Evolutionary conservation across 148 eudicot genomes (phyloP).

Genomic region (Oxyria digyna): DNA sequence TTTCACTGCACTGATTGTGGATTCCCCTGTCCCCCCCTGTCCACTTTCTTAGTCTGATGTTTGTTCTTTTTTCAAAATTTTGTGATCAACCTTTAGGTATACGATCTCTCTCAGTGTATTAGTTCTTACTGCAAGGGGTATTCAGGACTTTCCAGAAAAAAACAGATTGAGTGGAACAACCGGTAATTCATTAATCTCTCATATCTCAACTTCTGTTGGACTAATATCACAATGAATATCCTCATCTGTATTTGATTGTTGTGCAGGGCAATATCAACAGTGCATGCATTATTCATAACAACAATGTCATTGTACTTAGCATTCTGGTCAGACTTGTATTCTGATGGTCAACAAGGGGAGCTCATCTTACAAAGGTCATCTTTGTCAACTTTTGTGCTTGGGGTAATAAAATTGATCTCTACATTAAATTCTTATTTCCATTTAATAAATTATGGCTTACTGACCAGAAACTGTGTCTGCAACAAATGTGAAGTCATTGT

Average conservation of each 20-base stretch:
- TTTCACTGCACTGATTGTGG: not conserved
- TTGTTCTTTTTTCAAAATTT: not conserved
- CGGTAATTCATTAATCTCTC: slow-evolving; percentile 15
- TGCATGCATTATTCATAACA: slow-evolving; percentile 31
- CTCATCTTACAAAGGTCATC: slow-evolving; percentile 22
- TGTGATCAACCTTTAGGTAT: slow-evolving; percentile 18
- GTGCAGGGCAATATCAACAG: slow-evolving; percentile 32
- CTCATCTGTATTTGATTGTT: not conserved
- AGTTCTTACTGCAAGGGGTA: slow-evolving; percentile 29
- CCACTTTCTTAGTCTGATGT: not conserved
- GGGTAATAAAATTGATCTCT: slow-evolving; percentile 21
- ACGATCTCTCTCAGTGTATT: slow-evolving; percentile 21
- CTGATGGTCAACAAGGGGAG: slow-evolving; percentile 22
- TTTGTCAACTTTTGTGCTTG: slow-evolving; percentile 26
- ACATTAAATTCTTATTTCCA: not conserved
- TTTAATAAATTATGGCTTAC: not conserved
- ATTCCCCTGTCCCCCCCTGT: not conserved
- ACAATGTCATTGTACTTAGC: slow-evolving; percentile 27
- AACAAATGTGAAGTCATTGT: not conserved
- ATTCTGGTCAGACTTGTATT: slow-evolving; percentile 31
- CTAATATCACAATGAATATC: not conserved
- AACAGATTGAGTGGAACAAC: slow-evolving; percentile 38
- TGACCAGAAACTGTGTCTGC: not conserved
- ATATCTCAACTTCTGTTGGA: not conserved
- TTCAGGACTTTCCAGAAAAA: slow-evolving; percentile 24